Base-by-base conservation (phyloP, 192 early-diverging fungal genomes). In the Mortierella alpina region DNA sequence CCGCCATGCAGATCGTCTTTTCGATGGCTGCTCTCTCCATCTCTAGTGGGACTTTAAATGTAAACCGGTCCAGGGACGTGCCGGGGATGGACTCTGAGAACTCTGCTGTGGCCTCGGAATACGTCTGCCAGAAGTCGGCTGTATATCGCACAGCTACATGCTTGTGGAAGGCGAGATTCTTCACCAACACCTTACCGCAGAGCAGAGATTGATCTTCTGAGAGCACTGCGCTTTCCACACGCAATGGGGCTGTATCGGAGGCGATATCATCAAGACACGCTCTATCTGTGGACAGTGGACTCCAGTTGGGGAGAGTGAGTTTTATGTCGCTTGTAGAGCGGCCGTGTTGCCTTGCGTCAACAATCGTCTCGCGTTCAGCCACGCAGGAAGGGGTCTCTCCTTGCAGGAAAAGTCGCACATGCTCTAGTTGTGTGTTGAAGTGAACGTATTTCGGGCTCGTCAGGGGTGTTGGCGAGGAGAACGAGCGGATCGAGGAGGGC, bases 111-210 rank as follows among this genome's bases (percentile, higher is more conserved):
- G 86, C 81, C 71, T 98, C 95, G 17, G 87, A 70, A 11, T 80
- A 86, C 0, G 94, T 87, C 52, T 87, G 85, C 97, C 97, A 98
- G 53, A 87, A 87, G 85, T 97, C 93, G 46, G 88, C 87, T 15
- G 97, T 93, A 77, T 94, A 93, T 14, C 95, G 85, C 62, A 96
- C 89, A 13, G 72, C 63, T 18, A 98, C 93, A 6, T 67, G 23
- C 83, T 98, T 98, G 44, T 94, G 86, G 78, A 93, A 98, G 2
- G 92, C 94, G n/a, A 97, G 68, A 76, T 98, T 98, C 72, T 91
- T 88, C 6, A 96, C 94, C 59, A 92, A 85, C 53, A 96, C 83
- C 22, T 87, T 88, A 57, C 93, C 94, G 45, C 85, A 70, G 18
- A 95, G 79, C 14, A 80, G 60, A 5, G 87, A 63, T 70, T 90